Evolutionary conservation across 352 stramenopile species (phyloP), one percentile per base, ranked within the genome.

Genomic region (Nothophytophthora sp.): DNA sequence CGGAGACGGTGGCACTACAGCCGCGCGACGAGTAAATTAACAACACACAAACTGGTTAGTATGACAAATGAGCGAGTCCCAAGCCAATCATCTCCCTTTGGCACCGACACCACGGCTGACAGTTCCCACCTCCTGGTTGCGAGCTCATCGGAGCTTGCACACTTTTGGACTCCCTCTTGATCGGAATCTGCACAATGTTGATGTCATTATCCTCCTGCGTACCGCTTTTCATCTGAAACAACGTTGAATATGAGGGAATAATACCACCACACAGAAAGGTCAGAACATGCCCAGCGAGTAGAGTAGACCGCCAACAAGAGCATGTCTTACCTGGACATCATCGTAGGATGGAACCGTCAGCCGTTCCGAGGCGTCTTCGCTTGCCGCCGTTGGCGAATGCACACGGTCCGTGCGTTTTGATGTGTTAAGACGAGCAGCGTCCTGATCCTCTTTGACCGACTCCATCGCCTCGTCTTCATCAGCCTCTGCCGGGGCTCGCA

Each of bases 161-260:
- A n/a, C 13, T 38, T 39, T 49, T 16, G 33, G 50, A 12, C 34
- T 55, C 50, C n/a, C 7, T 19, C 34, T 43, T 36, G 3, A 45
- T 29, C 10, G 51, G 35, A 24, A 76, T 47, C 28, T 68, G 63
- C 22, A 62, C 47, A 22, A 67, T 72, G 53, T 70, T 72, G 27
- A 62, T 68, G 22, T 43, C 35, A 34, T 9, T 45, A 25, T 64
- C 52, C 9, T 66, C 42, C 15, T 25, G 27, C 7, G 15, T 40
- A 23, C 52, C 33, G n/a, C n/a, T 23, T 46, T 55, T 66, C 8
- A 59, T 24, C 63, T 73, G 22, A 15, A 35, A 35, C 5, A 5
- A 35, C 29, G 29, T 35, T n/a, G n/a, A n/a, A n/a, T n/a, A n/a
- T n/a, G n/a, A n/a, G n/a, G n/a, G n/a, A n/a, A n/a, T n/a, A n/a